Evolutionary conservation across 768 basidiomycete species (phyloP).

Genomic region (Strobilomyces confusus): DNA sequence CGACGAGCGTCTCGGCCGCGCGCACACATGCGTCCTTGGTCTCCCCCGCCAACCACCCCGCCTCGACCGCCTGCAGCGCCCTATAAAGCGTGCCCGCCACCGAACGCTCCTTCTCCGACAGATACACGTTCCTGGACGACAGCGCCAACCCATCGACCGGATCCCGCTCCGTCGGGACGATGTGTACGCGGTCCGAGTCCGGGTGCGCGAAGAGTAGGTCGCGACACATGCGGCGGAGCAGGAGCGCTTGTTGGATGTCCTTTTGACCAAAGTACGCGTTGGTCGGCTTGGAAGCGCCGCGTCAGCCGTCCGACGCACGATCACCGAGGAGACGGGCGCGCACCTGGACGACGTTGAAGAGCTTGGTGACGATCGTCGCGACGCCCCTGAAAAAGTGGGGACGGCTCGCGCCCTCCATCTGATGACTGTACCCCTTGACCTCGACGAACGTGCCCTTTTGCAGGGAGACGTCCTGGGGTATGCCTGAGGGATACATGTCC

Average conservation of each 20-base stretch:
- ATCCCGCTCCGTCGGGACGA: slow-evolving; percentile 81
- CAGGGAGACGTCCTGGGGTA: slow-evolving; percentile 64
- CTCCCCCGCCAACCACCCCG: slow-evolving; percentile 50
- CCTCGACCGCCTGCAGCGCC: slow-evolving; percentile 59
- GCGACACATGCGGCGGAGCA: slow-evolving; percentile 70
- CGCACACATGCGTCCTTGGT: slow-evolving; percentile 48
- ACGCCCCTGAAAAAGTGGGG: slow-evolving; percentile 96
- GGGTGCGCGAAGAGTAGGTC: slow-evolving; percentile 86
- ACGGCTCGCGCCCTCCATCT: slow-evolving; percentile 87
- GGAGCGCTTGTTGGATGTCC: slow-evolving; percentile 93
- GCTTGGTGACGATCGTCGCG: slow-evolving; percentile 89
- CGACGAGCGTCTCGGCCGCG: slow-evolving; percentile 41
- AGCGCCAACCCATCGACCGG: slow-evolving; percentile 68
- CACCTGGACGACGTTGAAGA: slow-evolving; percentile 91
- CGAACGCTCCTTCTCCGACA: slow-evolving; percentile 57
- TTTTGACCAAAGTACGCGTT: slow-evolving; percentile 96
- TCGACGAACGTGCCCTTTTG: slow-evolving; percentile 92
- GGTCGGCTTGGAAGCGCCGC: slow-evolving; percentile 51
- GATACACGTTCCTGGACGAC: slow-evolving; percentile 87
- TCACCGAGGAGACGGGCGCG: background rate
- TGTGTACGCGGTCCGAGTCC: slow-evolving; percentile 65
- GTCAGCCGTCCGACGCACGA: background rate
- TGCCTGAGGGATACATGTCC: slow-evolving; percentile 94
- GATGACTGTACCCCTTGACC: slow-evolving; percentile 84
- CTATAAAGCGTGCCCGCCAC: slow-evolving; percentile 62